These are phyloP conservation scores for Sungouiella thailandica DNA, from an alignment of 805 yeast species.

Conservation along the genomic window DNA sequence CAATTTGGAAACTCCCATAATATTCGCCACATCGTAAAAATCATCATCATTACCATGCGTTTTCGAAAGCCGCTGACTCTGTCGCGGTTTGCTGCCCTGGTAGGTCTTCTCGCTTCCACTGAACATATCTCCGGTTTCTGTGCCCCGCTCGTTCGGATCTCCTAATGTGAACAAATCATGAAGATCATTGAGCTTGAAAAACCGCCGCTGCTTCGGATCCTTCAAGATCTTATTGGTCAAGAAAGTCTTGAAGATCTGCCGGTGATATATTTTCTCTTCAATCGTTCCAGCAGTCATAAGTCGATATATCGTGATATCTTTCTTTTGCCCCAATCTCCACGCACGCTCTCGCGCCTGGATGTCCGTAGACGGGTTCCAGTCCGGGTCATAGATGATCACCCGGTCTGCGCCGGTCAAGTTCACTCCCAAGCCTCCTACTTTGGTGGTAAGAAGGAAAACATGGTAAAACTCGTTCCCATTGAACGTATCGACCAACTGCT, in stretches of 20 bases:
- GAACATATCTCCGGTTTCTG: conserved; percentile 66
- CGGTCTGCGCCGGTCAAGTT: conserved; percentile 93
- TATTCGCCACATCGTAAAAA: conserved; percentile 54
- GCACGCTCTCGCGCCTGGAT: conserved; percentile 96
- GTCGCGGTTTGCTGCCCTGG: conserved; percentile 29
- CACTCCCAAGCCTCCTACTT: conserved; percentile 95
- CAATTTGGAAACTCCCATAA: conserved; percentile 70
- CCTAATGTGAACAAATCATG: conserved; percentile 87
- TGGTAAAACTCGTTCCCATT: conserved; percentile 54
- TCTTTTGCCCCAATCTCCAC: conserved; percentile 93
- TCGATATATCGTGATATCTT: conserved; percentile 85
- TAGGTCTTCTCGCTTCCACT: conserved; percentile 41
- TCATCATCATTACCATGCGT: conserved; percentile 54
- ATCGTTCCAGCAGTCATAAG: conserved; percentile 92
- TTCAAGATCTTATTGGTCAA: conserved; percentile 88
- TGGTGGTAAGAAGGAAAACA: conserved; percentile 81
- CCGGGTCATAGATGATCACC: conserved; percentile 93
- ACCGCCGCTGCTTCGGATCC: conserved; percentile 91
- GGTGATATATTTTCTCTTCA: conserved; percentile 93
- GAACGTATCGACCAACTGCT: conserved; percentile 73
- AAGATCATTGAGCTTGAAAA: conserved; percentile 86
- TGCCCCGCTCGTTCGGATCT: conserved; percentile 60
- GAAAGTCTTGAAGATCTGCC: conserved; percentile 94
- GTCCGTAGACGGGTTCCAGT: conserved; percentile 98
- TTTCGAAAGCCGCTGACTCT: conserved; percentile 23